phyloP scores from a whole-genome alignment of 352 stramenopile genomes.

The Pythium guiyangense region DNA sequence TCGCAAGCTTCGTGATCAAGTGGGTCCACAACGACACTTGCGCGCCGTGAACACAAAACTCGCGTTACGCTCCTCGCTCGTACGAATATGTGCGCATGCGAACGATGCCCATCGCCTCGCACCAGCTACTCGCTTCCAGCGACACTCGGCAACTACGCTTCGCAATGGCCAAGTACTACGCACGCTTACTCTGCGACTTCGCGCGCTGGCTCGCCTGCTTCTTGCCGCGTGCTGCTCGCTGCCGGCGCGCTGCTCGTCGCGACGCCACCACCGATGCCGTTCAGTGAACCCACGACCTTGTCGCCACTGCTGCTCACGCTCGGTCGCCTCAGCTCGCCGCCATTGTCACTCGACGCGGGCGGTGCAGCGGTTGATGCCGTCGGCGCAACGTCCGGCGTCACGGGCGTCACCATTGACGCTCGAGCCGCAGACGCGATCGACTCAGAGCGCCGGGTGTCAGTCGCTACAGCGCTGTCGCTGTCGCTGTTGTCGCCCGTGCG shows the following conservation, averaged over 20 bases:
- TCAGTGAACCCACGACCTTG: too few relatives aligned
- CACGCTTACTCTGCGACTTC: conserved; percentile 21
- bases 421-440: conserved; percentile 14
- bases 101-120: too few relatives aligned
- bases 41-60: too few relatives aligned
- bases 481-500: conserved; percentile 24
- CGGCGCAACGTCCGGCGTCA: conserved; percentile 28
- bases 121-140: too few relatives aligned
- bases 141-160: too few relatives aligned
- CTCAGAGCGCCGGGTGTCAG: conserved; percentile 13
- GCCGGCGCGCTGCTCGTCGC: conserved; percentile 1
- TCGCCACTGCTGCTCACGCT: not conserved
- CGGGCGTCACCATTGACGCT: conserved; percentile 24
- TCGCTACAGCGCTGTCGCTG: not conserved
- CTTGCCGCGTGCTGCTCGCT: conserved; percentile 30
- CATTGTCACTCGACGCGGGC: not conserved
- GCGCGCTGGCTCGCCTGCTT: conserved; percentile 37
- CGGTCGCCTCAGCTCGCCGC: not conserved
- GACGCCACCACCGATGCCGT: conserved; percentile 12
- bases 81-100: too few relatives aligned
- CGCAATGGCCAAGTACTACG: too few relatives aligned
- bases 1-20: too few relatives aligned
- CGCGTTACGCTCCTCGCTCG: too few relatives aligned
- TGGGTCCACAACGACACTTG: too few relatives aligned
- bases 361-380: conserved; percentile 12